Conservation (phyloP, 2,329 filamentous ascomycete genomes). For the Nothophoma quercina region DNA sequence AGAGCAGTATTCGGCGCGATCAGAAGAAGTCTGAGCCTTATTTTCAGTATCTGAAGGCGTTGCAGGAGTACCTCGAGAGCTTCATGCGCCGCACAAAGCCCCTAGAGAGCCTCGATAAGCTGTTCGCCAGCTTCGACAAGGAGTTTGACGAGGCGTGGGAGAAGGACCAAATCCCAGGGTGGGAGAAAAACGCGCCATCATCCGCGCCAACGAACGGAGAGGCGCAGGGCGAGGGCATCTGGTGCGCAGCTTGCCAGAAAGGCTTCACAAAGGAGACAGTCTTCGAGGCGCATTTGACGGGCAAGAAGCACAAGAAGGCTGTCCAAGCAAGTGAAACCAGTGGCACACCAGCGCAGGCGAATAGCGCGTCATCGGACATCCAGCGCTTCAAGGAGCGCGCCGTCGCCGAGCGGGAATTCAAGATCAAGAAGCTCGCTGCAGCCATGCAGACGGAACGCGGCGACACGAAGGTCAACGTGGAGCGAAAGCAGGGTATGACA, state of each 20-base stretch:
- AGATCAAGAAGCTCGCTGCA: conserved; percentile 78
- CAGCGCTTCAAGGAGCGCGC: conserved; percentile 79
- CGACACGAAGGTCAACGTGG: conserved; percentile 92
- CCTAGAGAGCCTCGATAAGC: conserved; percentile 82
- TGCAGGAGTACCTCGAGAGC: conserved; percentile 83
- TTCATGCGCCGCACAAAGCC: conserved; percentile 88
- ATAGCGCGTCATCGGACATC: conserved; percentile 29
- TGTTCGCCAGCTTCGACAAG: conserved; percentile 77
- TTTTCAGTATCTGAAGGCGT: conserved; percentile 83
- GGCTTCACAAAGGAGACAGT: conserved; percentile 96
- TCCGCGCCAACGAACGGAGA: conserved; percentile 58
- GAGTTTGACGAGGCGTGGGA: conserved; percentile 88
- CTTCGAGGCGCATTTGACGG: conserved; percentile 85
- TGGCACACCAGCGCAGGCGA: conserved; percentile 23
- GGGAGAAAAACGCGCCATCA: conserved; percentile 64
- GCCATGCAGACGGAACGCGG: conserved; percentile 86
- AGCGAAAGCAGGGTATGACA: conserved; percentile 97
- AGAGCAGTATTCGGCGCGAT: conserved; percentile 75
- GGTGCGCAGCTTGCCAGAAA: conserved; percentile 92
- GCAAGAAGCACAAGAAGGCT: conserved; percentile 91
- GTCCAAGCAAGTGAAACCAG: conserved; percentile 63
- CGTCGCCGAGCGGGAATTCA: conserved; percentile 86
- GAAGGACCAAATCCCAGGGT: conserved; percentile 79
- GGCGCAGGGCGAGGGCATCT: conserved; percentile 71
- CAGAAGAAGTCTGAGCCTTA: conserved; percentile 94